Percentiles rank a stretch among this genome's conserved stretches.
phyloP scores from a whole-genome alignment of 1,284 basidiomycete genomes.

The Schizopora paradoxa region DNA sequence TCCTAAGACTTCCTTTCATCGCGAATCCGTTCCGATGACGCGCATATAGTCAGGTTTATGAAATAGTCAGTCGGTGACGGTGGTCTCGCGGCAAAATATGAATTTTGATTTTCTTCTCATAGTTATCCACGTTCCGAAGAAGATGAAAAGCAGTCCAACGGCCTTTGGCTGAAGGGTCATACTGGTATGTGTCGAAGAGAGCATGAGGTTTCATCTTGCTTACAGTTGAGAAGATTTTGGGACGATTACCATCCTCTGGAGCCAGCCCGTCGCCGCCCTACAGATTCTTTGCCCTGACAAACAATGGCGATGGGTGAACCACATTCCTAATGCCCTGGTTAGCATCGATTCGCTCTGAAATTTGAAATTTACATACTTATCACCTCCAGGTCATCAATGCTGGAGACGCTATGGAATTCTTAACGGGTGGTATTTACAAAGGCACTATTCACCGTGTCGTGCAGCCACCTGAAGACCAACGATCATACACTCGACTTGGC shows the following conservation, averaged over 20 bases:
- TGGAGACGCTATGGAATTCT: slow-evolving; percentile 53
- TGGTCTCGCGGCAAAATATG: neutral
- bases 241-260: slow-evolving; percentile 54
- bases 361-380: neutral
- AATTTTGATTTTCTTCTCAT: neutral
- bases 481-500: slow-evolving; percentile 39
- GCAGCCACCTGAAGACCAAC: slow-evolving; percentile 44
- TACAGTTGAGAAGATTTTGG: slow-evolving; percentile 42
- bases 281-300: slow-evolving; percentile 50
- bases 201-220: neutral
- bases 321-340: slow-evolving; percentile 56
- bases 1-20: slow-evolving; percentile 18
- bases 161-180: slow-evolving; percentile 59
- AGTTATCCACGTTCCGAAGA: slow-evolving; percentile 35
- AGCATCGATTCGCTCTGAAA: slow-evolving; percentile 12
- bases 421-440: slow-evolving; percentile 46
- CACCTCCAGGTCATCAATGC: slow-evolving; percentile 43
- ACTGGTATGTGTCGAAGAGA: slow-evolving; percentile 35
- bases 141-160: slow-evolving; percentile 49
- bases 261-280: slow-evolving; percentile 53
- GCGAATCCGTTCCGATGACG: too few relatives aligned
- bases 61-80: slow-evolving; percentile 27
- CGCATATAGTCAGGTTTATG: slow-evolving; percentile 29
- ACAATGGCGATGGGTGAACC: slow-evolving; percentile 53
- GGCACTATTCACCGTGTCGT: slow-evolving; percentile 39